Percentiles rank a stretch among this genome's conserved stretches.
phyloP scores from a whole-genome alignment of 768 basidiomycete species.

The Chalciporus piperatus region DNA sequence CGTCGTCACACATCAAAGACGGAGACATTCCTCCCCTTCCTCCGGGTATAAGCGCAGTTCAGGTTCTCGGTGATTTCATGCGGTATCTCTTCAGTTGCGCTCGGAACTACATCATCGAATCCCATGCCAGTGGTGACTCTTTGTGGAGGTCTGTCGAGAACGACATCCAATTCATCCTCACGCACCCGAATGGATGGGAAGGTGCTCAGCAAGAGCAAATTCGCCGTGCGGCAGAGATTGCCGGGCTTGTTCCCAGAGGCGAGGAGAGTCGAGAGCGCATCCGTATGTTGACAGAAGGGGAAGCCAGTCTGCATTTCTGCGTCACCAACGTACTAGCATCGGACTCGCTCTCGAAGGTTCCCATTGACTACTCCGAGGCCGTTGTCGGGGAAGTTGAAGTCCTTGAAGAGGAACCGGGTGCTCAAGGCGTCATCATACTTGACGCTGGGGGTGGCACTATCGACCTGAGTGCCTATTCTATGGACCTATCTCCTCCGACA shows the following conservation, averaged over 20 bases:
- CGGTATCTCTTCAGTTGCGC: conserved; percentile 25
- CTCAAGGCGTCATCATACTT: conserved; percentile 38
- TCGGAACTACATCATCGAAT: conserved; percentile 19
- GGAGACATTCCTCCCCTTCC: conserved; percentile 27
- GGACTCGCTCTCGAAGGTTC: conserved; percentile 18
- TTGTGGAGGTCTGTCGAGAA: conserved; percentile 25
- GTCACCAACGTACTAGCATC: conserved; percentile 40
- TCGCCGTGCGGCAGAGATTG: conserved; percentile 22
- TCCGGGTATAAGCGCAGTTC: conserved; percentile 12
- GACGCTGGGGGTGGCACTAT: conserved; percentile 44
- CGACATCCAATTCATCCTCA: conserved; percentile 22
- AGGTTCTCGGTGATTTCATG: conserved; percentile 28
- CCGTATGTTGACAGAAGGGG: conserved; percentile 26
- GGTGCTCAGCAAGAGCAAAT: conserved; percentile 29
- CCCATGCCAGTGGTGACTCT: conserved; percentile 25
- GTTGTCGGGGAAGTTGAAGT: background rate
- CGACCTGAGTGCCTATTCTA: conserved; percentile 37
- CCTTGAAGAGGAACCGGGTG: conserved; percentile 22
- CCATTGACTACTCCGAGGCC: conserved; percentile 1
- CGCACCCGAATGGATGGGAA: conserved; percentile 34
- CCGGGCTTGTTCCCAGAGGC: conserved; percentile 20
- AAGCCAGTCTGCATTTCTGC: conserved; percentile 35
- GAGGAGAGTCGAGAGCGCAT: conserved; percentile 14
- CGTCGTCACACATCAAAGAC: conserved; percentile 21
- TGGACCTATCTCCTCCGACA: conserved; percentile 17